Conservation (phyloP, 164 flowering plant species). For the Piper longum region DNA sequence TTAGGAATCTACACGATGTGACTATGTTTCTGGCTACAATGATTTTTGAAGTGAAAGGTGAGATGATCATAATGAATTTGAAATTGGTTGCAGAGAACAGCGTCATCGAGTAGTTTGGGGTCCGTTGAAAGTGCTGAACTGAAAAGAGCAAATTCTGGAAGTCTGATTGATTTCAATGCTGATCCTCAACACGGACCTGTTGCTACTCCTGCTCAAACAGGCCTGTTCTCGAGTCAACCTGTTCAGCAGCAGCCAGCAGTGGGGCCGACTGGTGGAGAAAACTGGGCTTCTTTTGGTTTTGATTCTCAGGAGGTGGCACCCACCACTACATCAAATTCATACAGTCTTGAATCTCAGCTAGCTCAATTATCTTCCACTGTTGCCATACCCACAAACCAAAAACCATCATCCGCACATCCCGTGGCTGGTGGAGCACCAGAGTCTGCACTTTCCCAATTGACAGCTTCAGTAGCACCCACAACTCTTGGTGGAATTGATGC, state of each 20-base stretch:
- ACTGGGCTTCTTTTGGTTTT: slow-evolving; percentile 93
- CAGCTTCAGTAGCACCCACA: slow-evolving; percentile 35
- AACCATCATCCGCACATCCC: slow-evolving; percentile 17
- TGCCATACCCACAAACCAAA: slow-evolving; percentile 21
- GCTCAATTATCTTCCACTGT: slow-evolving; percentile 41
- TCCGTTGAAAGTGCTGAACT: slow-evolving; percentile 46
- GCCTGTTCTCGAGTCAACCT: slow-evolving; percentile 16
- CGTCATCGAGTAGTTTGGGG: slow-evolving; percentile 76
- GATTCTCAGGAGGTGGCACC: slow-evolving; percentile 25
- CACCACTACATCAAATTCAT: slow-evolving; percentile 31
- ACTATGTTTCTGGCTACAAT: no score
- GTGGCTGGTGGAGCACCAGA: slow-evolving; percentile 29
- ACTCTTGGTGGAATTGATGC: slow-evolving; percentile 18
- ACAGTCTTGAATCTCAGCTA: slow-evolving; percentile 45
- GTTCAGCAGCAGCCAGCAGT: slow-evolving; percentile 20
- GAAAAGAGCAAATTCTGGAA: slow-evolving; percentile 38
- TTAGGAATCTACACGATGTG: no score
- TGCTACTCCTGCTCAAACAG: slow-evolving; percentile 19
- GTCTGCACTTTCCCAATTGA: slow-evolving; percentile 40
- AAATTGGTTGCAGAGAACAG: slow-evolving; percentile 57
- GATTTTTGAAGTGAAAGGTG: no score
- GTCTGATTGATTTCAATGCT: slow-evolving; percentile 85
- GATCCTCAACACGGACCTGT: slow-evolving; percentile 58
- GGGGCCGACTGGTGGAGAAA: slow-evolving; percentile 21
- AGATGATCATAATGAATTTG: background rate